These are phyloP conservation scores for Heliosperma pusillum DNA, from an alignment of 148 eudicot species.

Conservation along the genomic window DNA sequence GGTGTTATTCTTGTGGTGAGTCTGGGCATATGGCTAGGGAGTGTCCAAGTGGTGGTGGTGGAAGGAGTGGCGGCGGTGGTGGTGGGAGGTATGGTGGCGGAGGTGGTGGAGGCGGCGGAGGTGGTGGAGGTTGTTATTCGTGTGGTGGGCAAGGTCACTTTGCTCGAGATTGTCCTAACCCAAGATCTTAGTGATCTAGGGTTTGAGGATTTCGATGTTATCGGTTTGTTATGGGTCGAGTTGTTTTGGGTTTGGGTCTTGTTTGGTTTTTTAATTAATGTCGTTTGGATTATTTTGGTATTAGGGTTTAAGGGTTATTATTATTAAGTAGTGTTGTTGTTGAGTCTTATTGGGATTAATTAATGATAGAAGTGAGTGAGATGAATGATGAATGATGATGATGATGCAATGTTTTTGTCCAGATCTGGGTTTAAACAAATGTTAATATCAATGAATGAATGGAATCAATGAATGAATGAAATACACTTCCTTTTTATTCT, in stretches of 20 bases:
- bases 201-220: too few relatives aligned
- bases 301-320: too few relatives aligned
- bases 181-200: background rate
- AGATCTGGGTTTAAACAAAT: conserved; percentile 6
- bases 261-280: background rate
- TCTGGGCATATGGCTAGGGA: conserved; percentile 44
- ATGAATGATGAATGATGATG: background rate
- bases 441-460: background rate
- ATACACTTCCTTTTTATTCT: background rate
- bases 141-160: conserved; percentile 50
- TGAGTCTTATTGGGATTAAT: background rate
- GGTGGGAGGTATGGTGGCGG: conserved; percentile 30
- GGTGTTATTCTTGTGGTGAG: conserved; percentile 44
- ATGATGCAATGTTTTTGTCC: background rate
- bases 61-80: conserved; percentile 29
- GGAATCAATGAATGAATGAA: background rate
- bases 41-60: conserved; percentile 36
- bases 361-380: background rate
- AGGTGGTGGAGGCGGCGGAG: conserved; percentile 34
- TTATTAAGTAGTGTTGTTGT: background rate
- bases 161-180: conserved; percentile 40
- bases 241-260: background rate
- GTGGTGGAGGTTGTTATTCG: conserved; percentile 37
- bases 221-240: background rate
- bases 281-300: background rate